These are phyloP conservation scores for Anthostomella pinea DNA, from an alignment of 2,329 filamentous ascomycete genomes.

Conservation along the genomic window DNA sequence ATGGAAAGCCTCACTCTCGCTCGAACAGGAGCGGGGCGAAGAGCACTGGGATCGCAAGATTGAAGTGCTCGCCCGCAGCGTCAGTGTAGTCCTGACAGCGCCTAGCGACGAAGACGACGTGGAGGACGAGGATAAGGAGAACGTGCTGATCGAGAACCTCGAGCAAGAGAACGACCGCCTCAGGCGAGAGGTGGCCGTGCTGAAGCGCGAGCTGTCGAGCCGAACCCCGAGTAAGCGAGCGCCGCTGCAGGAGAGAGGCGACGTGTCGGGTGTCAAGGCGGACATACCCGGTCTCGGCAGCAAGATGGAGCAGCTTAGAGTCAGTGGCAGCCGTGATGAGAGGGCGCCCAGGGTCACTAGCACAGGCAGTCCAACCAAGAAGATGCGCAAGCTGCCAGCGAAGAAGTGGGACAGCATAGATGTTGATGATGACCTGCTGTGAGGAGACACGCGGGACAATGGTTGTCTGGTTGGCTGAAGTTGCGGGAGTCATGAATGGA, in stretches of 20 bases:
- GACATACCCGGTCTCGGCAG: slow-evolving; percentile 39
- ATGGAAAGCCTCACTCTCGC: slow-evolving; percentile 77
- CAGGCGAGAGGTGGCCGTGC: slow-evolving; percentile 58
- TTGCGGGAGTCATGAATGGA: neutral
- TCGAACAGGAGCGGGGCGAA: slow-evolving; percentile 76
- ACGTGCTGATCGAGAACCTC: slow-evolving; percentile 59
- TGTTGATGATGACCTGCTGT: slow-evolving; percentile 41
- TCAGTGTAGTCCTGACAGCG: slow-evolving; percentile 40
- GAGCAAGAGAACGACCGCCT: slow-evolving; percentile 70
- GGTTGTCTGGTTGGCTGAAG: neutral
- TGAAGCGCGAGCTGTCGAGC: slow-evolving; percentile 63
- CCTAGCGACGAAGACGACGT: slow-evolving; percentile 44
- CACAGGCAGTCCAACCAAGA: slow-evolving; percentile 48
- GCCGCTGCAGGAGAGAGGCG: slow-evolving; percentile 54
- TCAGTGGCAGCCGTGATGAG: slow-evolving; percentile 30
- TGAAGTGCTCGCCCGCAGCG: slow-evolving; percentile 63
- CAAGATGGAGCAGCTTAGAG: slow-evolving; percentile 49
- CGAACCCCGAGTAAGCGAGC: slow-evolving; percentile 62
- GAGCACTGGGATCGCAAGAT: slow-evolving; percentile 88
- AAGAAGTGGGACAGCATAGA: slow-evolving; percentile 45
- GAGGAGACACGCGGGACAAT: too few species aligned
- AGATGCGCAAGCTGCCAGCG: slow-evolving; percentile 47
- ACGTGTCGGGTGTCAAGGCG: slow-evolving; percentile 28
- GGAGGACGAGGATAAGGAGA: slow-evolving; percentile 57
- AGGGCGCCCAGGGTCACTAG: slow-evolving; percentile 24